Base-by-base conservation (phyloP, 352 stramenopile genomes). In the Albugo laibachii region DNA sequence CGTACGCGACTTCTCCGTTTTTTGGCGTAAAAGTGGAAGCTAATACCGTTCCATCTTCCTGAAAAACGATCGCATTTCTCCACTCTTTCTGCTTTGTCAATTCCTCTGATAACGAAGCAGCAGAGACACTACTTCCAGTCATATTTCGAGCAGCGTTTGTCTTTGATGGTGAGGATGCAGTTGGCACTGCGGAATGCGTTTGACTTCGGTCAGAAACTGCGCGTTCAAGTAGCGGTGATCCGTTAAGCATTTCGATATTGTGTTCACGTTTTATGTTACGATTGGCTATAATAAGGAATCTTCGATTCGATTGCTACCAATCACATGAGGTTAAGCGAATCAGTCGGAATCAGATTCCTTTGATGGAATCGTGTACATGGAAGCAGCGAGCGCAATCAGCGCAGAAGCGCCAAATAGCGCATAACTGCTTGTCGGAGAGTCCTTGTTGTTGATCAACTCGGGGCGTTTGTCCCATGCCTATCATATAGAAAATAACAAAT, bases 381-480 rank as follows among this genome's bases (percentile, higher is more conserved):
- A 56, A 2, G 70, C 59, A 8, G 53, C 65, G 20, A 82, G 48
- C 41, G 58, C 72, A 40, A 85, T 39, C 24, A 72, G 41, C 11
- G 60, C 54, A 16, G 74, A 54, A 10, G 56, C 63, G 5, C 54
- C 71, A 38, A 82, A 67, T 49, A 92, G 49, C 13, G 52, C 65
- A 45, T 69, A 67, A 47, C 58, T 76, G 13, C 64, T 65, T 21
- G 50, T 56, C 2, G 68, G 58, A 16, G 54, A 65, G 46, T 86
- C 57, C 0, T 48, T 16, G 48, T 80, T 83, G 41, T 95, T 83
- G 49, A 83, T 80, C 43, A 79, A 57, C 47, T 96, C 79, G 4
- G 93, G 93, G 13, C 78, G 76, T 37, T 80, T 65, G 56, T 95
- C 84, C 89, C 86, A 97, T 48, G 92, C 51, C 65, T 76, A 52